Evolutionary conservation across 257 asterid species (phyloP).

Genomic region (Jasminum sambac): DNA sequence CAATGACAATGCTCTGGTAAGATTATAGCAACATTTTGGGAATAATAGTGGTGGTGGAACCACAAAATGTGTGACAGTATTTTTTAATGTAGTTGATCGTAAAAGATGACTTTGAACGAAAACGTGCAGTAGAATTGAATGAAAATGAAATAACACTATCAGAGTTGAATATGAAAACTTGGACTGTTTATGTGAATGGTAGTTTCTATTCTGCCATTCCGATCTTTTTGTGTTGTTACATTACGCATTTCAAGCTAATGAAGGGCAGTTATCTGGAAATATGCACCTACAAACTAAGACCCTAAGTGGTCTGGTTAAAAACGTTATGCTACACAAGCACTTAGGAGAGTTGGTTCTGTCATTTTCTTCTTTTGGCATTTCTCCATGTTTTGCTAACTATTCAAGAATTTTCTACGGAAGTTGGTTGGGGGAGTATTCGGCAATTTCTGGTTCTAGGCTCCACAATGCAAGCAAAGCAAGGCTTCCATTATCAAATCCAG

Average conservation of each 20-base stretch:
- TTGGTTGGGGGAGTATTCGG: not conserved
- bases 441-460: not conserved
- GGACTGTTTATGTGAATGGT: too few relatives aligned
- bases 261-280: conserved; percentile 1
- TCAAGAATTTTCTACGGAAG: conserved; percentile 5
- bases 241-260: conserved; percentile 4
- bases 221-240: not conserved
- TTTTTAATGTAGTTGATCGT: too few relatives aligned
- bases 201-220: not conserved
- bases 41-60: too few relatives aligned
- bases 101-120: too few relatives aligned
- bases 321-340: not conserved
- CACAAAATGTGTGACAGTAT: too few relatives aligned
- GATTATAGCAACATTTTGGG: too few relatives aligned
- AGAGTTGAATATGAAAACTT: not conserved
- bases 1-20: too few relatives aligned
- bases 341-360: not conserved
- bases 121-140: too few relatives aligned
- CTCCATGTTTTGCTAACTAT: too few relatives aligned
- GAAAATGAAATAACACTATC: too few relatives aligned
- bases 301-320: not conserved
- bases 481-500: not conserved
- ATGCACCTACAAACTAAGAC: conserved; percentile 12
- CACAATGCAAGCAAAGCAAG: not conserved
- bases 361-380: too few relatives aligned